These are phyloP conservation scores for Eucalyptus urophylla DNA, from an alignment of 345 rosid genomes.

Conservation along the genomic window DNA sequence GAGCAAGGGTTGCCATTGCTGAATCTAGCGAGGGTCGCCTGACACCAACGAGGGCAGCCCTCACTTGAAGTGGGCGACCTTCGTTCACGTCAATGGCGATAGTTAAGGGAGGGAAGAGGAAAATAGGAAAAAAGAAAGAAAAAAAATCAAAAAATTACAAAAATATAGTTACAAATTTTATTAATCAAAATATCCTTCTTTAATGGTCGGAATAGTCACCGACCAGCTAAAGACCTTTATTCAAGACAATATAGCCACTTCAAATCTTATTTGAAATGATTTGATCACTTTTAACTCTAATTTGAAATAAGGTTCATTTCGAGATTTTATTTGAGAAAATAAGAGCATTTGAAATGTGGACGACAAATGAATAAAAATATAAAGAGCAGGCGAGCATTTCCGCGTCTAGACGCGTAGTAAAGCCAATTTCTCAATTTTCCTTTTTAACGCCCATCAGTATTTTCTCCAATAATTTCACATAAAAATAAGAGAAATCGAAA, in stretches of 20 bases:
- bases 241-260: fast-evolving
- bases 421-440: not conserved
- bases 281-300: too few relatives aligned
- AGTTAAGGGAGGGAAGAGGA: fast-evolving
- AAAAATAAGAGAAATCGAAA: not conserved
- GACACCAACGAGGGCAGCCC: too few relatives aligned
- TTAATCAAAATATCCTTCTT: fast-evolving
- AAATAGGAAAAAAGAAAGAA: too few relatives aligned
- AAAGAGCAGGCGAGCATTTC: not conserved
- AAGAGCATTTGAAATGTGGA: too few relatives aligned
- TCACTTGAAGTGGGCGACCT: fast-evolving
- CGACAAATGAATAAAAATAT: not conserved
- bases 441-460: not conserved
- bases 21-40: too few relatives aligned
- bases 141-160: too few relatives aligned
- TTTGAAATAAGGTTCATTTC: too few relatives aligned
- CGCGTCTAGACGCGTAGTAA: not conserved
- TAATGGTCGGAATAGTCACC: too few relatives aligned
- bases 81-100: fast-evolving
- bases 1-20: fast-evolving
- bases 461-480: not conserved
- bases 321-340: fast-evolving
- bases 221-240: fast-evolving
- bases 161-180: too few relatives aligned
- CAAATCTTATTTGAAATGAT: too few relatives aligned